phyloP scores from a whole-genome alignment of 441 rosid genomes.

The Arabidopsis lyrata region DNA sequence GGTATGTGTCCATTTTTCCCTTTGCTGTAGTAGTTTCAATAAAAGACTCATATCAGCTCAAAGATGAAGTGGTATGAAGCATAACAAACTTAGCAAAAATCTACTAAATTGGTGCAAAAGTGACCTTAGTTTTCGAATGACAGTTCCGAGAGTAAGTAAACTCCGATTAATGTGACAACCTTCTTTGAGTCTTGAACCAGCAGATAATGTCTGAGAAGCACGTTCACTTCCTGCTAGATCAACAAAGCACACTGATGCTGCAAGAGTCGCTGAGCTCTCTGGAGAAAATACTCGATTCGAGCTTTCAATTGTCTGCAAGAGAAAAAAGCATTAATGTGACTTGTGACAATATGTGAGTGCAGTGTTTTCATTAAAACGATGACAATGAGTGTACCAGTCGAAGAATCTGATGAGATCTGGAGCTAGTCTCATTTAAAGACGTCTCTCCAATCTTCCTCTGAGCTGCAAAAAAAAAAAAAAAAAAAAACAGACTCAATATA shows the following conservation, averaged over 20 bases:
- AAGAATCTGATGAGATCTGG: constrained; percentile 92
- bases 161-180: constrained; percentile 94
- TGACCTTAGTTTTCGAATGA: constrained; percentile 86
- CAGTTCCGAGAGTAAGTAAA: constrained; percentile 90
- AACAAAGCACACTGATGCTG: constrained; percentile 57
- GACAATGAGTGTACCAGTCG: constrained; percentile 56
- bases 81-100: neutral
- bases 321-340: neutral
- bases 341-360: no score
- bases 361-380: neutral
- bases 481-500: neutral
- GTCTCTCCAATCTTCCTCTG: constrained; percentile 90
- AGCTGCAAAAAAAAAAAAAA: constrained; percentile 47
- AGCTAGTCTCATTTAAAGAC: constrained; percentile 75
- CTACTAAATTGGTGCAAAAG: neutral
- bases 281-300: constrained; percentile 29
- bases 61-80: neutral
- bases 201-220: constrained; percentile 94
- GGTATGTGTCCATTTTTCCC: constrained; percentile 82
- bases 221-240: constrained; percentile 98
- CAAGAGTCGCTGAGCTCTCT: constrained; percentile 51
- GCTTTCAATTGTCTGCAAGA: constrained; percentile 41
- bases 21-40: constrained; percentile 67
- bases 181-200: constrained; percentile 89
- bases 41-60: constrained; percentile 13